Evolutionary conservation across 306 rosid species (phyloP), one percentile per base, ranked within the genome.

Genomic region (Dicorynia guianensis): DNA sequence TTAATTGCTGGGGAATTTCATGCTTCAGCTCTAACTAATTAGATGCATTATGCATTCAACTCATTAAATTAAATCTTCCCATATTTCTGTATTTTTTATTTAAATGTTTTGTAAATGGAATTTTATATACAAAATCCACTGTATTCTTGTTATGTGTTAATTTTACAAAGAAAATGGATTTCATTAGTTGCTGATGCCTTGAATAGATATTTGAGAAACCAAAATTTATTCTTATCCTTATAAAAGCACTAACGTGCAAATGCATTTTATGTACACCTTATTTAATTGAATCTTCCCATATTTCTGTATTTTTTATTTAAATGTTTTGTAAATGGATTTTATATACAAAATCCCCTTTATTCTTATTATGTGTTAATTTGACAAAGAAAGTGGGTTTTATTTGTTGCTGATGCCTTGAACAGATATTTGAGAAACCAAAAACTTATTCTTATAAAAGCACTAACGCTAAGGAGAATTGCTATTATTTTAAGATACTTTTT

Each of bases 101-200:
- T 14, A 49, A 47, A 25, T 63, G 42, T 34, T 60, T 12, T 63
- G 11, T 5, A 3, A 63, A 44, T 25, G 63, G 75, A 38, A 47
- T 47, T 47, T 30, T 52, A 34, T 43, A 38, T 36, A 14, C 20
- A 18, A 13, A 69, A 68, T 49, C 15, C 18, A 33, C 61, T 60
- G 30, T 17, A 11, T 60, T 36, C 40, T 44, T 56, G 56, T 15
- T 56, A 42, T 61, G 36, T 67, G 61, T 33, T 18, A 30, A 58
- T 66, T 66, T 47, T 59, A 49, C 17, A 4, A 7, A 34, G 25
- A 71, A 11, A 72, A 34, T 39, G 38, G 13, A 17, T 58, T 69
- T 69, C 17, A 25, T 42, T 44, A 11, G 11, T 42, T 69, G 72
- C 8, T 58, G 25, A 64, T 57, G 49, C 54, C 68, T 55, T n/a